phyloP scores from a whole-genome alignment of 257 asterid species.

The Mitragyna speciosa region DNA sequence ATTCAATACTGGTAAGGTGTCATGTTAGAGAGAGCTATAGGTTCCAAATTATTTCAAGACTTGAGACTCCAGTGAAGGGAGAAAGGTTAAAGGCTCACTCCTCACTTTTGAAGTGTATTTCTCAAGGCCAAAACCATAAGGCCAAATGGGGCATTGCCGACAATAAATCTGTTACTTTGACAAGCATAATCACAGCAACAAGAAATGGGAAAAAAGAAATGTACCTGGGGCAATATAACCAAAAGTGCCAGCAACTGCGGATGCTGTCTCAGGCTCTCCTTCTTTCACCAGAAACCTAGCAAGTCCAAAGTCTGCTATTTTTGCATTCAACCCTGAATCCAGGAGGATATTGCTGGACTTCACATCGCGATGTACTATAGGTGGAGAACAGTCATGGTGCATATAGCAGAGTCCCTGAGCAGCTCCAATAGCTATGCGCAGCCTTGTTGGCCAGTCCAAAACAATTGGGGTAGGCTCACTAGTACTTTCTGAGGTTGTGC shows the following conservation, averaged over 20 bases:
- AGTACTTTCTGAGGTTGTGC: neutral
- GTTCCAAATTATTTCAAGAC: no score
- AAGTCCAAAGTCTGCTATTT: constrained; percentile 56
- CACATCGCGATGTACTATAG: constrained; percentile 52
- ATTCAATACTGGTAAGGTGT: no score
- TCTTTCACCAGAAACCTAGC: constrained; percentile 41
- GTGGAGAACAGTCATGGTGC: constrained; percentile 58
- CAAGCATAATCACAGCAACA: no score
- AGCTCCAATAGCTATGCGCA: neutral
- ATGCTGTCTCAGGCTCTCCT: neutral
- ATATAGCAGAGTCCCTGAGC: constrained; percentile 47
- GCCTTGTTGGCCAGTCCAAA: neutral
- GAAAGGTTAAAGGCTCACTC: no score
- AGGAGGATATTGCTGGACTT: constrained; percentile 56
- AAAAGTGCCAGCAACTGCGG: neutral
- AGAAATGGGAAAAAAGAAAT: neutral
- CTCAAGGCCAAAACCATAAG: no score
- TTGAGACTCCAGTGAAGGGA: no score
- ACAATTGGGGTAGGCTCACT: neutral
- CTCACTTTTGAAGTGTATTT: no score
- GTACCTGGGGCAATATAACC: constrained; percentile 52
- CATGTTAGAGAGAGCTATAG: neutral
- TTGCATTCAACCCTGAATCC: constrained; percentile 48
- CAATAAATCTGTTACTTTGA: no score
- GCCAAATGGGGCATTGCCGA: no score